These are phyloP conservation scores for Nakaseomyces kungkrabaensis DNA, from an alignment of 1,139 yeast species.

Conservation along the genomic window DNA sequence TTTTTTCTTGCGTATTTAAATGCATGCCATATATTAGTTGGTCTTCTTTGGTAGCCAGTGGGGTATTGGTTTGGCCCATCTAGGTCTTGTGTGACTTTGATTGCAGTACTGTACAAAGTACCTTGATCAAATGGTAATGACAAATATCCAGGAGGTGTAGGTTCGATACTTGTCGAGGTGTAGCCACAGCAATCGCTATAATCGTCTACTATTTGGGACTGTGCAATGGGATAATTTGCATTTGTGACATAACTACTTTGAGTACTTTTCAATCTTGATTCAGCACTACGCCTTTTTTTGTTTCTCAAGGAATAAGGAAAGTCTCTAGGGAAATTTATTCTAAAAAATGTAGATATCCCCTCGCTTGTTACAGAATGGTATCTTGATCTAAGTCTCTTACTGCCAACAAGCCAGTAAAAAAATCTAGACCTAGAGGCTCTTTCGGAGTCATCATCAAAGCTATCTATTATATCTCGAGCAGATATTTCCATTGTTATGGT, in stretches of 20 bases:
- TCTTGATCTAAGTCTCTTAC: neutral
- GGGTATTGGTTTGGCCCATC: neutral
- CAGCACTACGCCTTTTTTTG: neutral
- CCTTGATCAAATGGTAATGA: neutral
- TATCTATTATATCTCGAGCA: no score
- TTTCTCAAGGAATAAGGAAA: neutral
- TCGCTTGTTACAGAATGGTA: neutral
- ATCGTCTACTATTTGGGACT: neutral
- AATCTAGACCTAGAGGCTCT: neutral
- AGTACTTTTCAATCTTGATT: neutral
- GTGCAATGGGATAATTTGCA: neutral
- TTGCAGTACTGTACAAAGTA: neutral
- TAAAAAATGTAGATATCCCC: neutral
- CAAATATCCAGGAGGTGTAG: neutral
- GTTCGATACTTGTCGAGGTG: neutral
- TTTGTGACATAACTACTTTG: neutral
- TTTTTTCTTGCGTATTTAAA: conserved; percentile 31
- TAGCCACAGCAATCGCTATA: neutral
- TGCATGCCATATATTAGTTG: neutral
- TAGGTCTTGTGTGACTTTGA: neutral
- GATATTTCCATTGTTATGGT: no score
- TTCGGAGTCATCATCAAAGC: no score
- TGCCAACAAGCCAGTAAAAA: neutral
- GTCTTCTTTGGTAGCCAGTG: no score
- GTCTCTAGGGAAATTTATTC: neutral